Conservation (phyloP, 768 basidiomycete genomes). For the Boletus rufocinnamomeus region DNA sequence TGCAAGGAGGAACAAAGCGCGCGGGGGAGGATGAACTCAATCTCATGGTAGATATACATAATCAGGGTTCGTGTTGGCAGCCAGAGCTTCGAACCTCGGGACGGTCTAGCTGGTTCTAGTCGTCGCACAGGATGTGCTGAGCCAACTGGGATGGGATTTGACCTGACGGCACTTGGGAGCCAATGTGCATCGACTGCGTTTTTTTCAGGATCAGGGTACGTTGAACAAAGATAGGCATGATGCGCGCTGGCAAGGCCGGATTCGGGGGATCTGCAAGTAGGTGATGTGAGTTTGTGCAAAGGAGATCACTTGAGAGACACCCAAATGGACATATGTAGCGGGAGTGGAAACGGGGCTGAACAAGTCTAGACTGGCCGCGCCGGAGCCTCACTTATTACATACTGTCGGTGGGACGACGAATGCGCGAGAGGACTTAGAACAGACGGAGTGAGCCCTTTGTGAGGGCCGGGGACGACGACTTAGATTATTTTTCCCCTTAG, state of each 20-base stretch:
- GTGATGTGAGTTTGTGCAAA: neutral
- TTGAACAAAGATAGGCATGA: neutral
- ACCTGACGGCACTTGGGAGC: neutral
- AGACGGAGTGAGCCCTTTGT: too few species aligned
- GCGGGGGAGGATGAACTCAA: too few species aligned
- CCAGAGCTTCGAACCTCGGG: neutral
- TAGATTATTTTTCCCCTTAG: too few species aligned
- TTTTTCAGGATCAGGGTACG: neutral
- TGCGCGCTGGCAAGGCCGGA: neutral
- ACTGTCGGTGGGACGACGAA: too few species aligned
- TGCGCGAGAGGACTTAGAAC: too few species aligned
- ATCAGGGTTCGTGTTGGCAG: neutral
- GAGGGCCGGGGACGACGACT: too few species aligned
- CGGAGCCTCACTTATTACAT: too few species aligned
- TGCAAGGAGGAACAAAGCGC: neutral
- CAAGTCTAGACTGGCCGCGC: too few species aligned
- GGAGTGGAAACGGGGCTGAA: too few species aligned
- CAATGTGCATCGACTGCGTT: slow-evolving; percentile 11
- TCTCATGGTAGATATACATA: neutral
- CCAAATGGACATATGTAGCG: neutral
- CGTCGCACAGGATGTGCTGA: neutral
- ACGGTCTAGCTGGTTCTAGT: slow-evolving; percentile 1
- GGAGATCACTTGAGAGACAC: neutral
- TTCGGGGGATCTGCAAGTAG: neutral
- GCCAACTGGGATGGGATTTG: neutral